Evolutionary conservation across 371 early-diverging fungal genomes (phyloP), one percentile per base, ranked within the genome.

Genomic region (Rhizopus arrhizus): DNA sequence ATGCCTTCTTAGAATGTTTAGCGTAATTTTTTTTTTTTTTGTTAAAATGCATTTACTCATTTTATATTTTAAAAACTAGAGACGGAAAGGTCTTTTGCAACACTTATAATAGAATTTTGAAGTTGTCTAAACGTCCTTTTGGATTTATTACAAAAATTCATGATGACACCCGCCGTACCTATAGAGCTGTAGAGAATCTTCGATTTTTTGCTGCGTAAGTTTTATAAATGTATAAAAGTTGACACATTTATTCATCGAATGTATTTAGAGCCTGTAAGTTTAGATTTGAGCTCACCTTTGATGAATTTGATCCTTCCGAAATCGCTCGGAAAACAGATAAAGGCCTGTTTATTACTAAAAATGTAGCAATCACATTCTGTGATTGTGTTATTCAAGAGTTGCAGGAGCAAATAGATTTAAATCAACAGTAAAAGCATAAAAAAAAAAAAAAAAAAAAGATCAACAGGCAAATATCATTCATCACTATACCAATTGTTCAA

Each of bases 151-250:
- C 73, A 53, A 84, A 87, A 53, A 75, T 83, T 22, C 83, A 87
- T 47, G 70, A 74, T 12, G 82, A 85, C 53, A 85, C 83, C 13
- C 61, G 65, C n/a, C 75, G 87, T n/a, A 82, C 85, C 3, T 87
- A 82, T 65, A 73, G 87, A 52, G 83, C 80, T 5, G 80, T 80
- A 11, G 87, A 87, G 52, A 85, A 87, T 68, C 72, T 85, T 47
- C 76, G 81, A 10, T 87, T 87, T 63, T 82, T 87, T 68, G 63
- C 81, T 48, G 83, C 84, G 87, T 84, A 81, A 66, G 82, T 70
- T 5, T n/a, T 6, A 56, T 48, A 4, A 22, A 45, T 47, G 42
- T 13, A 4, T 48, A 33, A 42, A 16, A 32, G 15, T 28, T 34
- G 33, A 15, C 10, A 10, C 15, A 38, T 33, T 43, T 40, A 46